Evolutionary conservation across 2,329 filamentous ascomycete genomes (phyloP).

Genomic region (Albifimbria verrucaria): DNA sequence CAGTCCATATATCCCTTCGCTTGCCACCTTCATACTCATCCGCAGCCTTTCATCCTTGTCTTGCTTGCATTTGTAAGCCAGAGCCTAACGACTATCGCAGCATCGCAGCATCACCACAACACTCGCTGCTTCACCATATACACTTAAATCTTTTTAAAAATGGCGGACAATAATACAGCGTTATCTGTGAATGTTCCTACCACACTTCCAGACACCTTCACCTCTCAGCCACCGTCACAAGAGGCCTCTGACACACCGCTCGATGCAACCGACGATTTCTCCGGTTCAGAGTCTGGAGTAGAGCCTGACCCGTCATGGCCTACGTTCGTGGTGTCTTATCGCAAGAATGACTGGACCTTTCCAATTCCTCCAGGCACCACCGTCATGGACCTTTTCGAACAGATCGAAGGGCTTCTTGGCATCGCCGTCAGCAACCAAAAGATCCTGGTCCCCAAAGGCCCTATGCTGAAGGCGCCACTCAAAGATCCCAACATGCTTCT

Average conservation of each 20-base stretch:
- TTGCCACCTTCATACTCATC: too few relatives aligned
- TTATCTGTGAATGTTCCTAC: background rate
- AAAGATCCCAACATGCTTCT: constrained; percentile 53
- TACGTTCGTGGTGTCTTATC: constrained; percentile 43
- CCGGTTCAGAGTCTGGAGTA: constrained; percentile 12
- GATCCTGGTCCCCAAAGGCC: constrained; percentile 62
- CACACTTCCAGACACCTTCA: too few relatives aligned
- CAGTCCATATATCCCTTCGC: too few relatives aligned
- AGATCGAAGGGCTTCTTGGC: constrained; percentile 52
- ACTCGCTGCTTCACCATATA: background rate
- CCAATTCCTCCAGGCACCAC: constrained; percentile 43
- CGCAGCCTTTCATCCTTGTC: background rate
- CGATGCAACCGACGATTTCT: too few relatives aligned
- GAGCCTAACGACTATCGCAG: background rate
- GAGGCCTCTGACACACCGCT: too few relatives aligned
- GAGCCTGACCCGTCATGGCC: constrained; percentile 27
- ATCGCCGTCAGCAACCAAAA: constrained; percentile 66
- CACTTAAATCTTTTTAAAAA: background rate
- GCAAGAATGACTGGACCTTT: constrained; percentile 42
- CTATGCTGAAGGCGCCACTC: constrained; percentile 63
- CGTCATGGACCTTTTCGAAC: constrained; percentile 55
- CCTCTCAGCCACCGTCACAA: too few relatives aligned
- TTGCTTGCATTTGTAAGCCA: background rate
- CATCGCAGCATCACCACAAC: background rate
- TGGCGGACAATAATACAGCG: background rate